Evolutionary conservation across 116 monocot genomes (phyloP).

Genomic region (Trichopus zeylanicus): DNA sequence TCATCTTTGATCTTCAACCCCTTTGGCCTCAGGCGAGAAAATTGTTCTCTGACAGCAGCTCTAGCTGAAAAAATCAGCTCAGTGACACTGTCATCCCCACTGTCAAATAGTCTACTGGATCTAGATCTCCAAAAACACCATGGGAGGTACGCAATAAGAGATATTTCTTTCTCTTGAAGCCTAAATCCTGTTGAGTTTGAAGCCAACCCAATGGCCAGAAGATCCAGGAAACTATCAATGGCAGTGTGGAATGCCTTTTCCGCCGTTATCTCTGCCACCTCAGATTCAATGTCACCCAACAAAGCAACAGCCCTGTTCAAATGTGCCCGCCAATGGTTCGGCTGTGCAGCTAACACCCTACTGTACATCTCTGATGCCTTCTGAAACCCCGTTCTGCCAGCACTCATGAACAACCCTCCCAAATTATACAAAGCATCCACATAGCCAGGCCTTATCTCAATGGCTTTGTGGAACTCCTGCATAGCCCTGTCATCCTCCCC

Average conservation of each 20-base stretch:
- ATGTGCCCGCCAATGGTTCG: conserved; percentile 87
- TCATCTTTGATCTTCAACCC: too few species aligned
- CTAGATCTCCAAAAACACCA: too few species aligned
- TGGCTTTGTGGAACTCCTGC: conserved; percentile 92
- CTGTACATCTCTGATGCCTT: conserved; percentile 96
- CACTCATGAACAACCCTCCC: conserved; percentile 81
- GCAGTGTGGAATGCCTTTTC: conserved; percentile 93
- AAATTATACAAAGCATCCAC: conserved; percentile 92
- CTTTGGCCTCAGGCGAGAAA: too few species aligned
- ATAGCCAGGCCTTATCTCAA: conserved; percentile 87
- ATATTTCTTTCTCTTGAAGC: too few species aligned
- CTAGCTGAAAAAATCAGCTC: too few species aligned
- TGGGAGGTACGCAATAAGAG: too few species aligned
- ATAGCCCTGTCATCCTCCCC: conserved; percentile 86
- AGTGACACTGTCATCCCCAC: too few species aligned
- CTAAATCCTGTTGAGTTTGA: too few species aligned
- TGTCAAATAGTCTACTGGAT: too few species aligned
- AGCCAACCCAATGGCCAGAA: too few species aligned
- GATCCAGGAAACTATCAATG: too few species aligned
- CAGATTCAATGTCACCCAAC: conserved; percentile 74
- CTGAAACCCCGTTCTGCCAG: conserved; percentile 66
- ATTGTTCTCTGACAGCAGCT: too few species aligned
- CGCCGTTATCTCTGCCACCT: conserved; percentile 76
- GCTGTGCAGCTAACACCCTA: conserved; percentile 63
- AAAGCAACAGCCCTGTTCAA: conserved; percentile 84